Evolutionary conservation across 345 rosid genomes (phyloP), one percentile per base, ranked within the genome.

Genomic region (Eucalyptus erythrocorys): DNA sequence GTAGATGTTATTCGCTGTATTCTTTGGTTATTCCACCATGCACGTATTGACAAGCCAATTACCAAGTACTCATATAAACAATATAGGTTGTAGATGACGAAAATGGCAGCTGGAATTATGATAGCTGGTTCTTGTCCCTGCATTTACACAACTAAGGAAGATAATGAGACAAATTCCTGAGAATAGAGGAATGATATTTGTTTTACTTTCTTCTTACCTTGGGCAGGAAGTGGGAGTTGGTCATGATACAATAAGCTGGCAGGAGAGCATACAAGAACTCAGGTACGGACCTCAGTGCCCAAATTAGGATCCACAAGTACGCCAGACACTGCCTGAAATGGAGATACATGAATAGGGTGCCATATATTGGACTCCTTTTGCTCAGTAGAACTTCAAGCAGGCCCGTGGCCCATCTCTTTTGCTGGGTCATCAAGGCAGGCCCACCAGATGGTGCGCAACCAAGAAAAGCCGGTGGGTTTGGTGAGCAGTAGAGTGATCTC

Each of bases 381-480:
- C 90, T 89, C 42, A 94, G 51, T 59, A 94, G 87, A 71, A 93
- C 61, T 90, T 96, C 96, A 7, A 93, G 94, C 21, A 93, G 11
- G 8, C 97, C 96, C 0, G 94, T 93, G 27, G 92, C 90, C 98
- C 98, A 97, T 80, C 97, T 92, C 88, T 94, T 94, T 42, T 90
- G 93, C 68, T 96, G 98, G 68, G 84, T 64, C 95, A 96, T 84
- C 2, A 89, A 80, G 14, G 80, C 91, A 0, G 96, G 94, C 7
- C 93, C 94, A 30, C 92, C 89, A 1, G 91, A 22, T 0, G 96
- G 97, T 27, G 93, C 90, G 85, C 93, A 93, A 0, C 99, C 97
- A 10, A 94, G 86, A 89, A 96, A 97, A 3, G 96, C 94, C 0
- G 91, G 94, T 30, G 95, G 95, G 0, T 94, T 27, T 3, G 92